Evolutionary conservation across 805 yeast genomes (phyloP).

Genomic region (Nematodospora valgi): DNA sequence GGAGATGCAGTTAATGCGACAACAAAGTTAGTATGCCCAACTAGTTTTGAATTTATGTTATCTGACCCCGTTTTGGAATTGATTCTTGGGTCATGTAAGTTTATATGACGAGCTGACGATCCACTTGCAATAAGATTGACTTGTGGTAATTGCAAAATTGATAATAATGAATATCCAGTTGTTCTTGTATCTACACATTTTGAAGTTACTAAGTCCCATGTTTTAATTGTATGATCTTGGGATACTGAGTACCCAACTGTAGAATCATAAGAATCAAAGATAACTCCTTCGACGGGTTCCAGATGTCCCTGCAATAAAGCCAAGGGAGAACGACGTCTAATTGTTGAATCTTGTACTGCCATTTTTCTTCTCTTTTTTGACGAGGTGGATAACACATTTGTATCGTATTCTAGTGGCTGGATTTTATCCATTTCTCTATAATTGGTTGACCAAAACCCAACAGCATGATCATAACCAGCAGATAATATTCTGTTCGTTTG

Average conservation of each 20-base stretch:
- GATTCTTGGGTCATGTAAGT: conserved; percentile 87
- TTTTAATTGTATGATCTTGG: conserved; percentile 90
- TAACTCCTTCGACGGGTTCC: conserved; percentile 83
- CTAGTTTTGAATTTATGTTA: conserved; percentile 54
- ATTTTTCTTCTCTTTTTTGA: conserved; percentile 85
- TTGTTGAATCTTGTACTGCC: conserved; percentile 71
- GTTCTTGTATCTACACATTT: conserved; percentile 83
- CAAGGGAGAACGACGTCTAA: conserved; percentile 79
- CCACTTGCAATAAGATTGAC: conserved; percentile 81
- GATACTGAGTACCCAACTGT: conserved; percentile 92
- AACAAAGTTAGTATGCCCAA: conserved; percentile 91
- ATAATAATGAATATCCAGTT: conserved; percentile 80
- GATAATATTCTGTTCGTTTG: conserved; percentile 66
- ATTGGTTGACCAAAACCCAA: conserved; percentile 87
- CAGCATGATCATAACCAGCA: conserved; percentile 74
- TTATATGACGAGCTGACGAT: conserved; percentile 97
- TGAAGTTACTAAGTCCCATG: conserved; percentile 93
- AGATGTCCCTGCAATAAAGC: conserved; percentile 75
- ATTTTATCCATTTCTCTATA: conserved; percentile 75
- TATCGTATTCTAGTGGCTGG: conserved; percentile 42
- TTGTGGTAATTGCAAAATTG: conserved; percentile 65
- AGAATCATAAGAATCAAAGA: conserved; percentile 67
- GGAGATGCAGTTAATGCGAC: conserved; percentile 75
- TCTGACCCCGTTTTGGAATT: conserved; percentile 51
- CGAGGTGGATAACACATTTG: conserved; percentile 61